Evolutionary conservation across 139 green algal species (phyloP).

Genomic region (Eudorina sp.): DNA sequence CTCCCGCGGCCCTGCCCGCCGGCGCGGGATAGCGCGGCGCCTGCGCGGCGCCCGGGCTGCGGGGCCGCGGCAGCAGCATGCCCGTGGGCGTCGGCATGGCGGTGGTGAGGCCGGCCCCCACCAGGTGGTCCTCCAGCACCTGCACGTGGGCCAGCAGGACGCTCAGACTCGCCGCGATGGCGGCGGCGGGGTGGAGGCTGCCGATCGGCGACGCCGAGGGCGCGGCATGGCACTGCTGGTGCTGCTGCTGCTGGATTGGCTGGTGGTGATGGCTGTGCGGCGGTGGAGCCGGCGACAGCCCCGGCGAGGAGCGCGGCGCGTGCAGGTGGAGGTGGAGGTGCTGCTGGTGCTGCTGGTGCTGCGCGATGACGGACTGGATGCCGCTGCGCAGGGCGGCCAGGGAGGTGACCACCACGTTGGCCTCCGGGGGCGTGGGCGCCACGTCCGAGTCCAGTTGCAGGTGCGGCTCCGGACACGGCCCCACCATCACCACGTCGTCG

Average conservation of each 20-base stretch:
- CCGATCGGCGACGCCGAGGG: too few species aligned
- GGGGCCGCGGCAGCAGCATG: constrained; percentile 18
- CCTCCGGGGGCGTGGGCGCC: background rate
- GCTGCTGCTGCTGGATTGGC: too few species aligned
- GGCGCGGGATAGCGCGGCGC: background rate
- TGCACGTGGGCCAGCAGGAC: constrained; percentile 8
- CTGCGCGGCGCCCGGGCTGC: background rate
- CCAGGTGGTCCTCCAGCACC: constrained; percentile 23
- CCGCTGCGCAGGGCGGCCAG: constrained; percentile 17
- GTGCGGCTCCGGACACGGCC: background rate
- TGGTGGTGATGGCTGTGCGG: too few species aligned
- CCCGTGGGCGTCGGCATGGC: background rate
- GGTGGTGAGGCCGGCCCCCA: background rate
- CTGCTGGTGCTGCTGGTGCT: background rate
- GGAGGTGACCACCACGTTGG: background rate
- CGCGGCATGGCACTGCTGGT: too few species aligned
- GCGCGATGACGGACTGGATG: background rate
- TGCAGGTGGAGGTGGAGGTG: background rate
- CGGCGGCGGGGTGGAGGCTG: background rate
- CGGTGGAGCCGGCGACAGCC: background rate
- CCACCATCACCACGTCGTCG: too few species aligned
- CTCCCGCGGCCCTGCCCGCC: background rate
- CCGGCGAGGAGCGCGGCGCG: background rate
- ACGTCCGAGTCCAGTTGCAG: background rate
- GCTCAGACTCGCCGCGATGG: background rate